Conservation (phyloP, 257 asterid species). For the Scutellaria barbata region DNA sequence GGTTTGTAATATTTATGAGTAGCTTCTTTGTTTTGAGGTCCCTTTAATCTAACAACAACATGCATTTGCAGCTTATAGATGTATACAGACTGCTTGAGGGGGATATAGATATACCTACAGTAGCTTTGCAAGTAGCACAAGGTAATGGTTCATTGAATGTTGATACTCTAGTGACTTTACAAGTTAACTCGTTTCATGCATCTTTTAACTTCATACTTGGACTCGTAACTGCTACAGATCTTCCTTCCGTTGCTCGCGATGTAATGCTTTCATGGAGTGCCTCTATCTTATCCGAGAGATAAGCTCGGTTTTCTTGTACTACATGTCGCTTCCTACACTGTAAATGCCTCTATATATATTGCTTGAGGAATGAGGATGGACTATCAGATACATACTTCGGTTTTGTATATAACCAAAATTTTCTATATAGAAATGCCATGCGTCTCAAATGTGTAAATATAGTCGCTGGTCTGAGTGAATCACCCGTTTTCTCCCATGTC, state of each 20-base stretch:
- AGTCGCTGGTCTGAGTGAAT: not conserved
- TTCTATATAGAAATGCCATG: constrained; percentile 24
- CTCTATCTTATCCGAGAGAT: constrained; percentile 72
- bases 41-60: constrained; percentile 32
- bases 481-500: not conserved
- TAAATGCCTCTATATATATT: constrained; percentile 3
- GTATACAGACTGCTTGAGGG: constrained; percentile 90
- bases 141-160: constrained; percentile 52
- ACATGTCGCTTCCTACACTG: not conserved
- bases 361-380: not conserved
- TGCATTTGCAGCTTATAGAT: constrained; percentile 71
- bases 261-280: constrained; percentile 90
- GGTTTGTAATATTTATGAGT: constrained; percentile 48
- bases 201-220: constrained; percentile 21
- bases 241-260: constrained; percentile 95
- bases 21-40: constrained; percentile 8
- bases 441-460: constrained; percentile 7
- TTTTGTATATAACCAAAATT: constrained; percentile 32
- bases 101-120: constrained; percentile 78
- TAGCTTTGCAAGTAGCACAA: constrained; percentile 84
- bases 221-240: constrained; percentile 54
- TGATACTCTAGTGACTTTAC: constrained; percentile 5
- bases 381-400: too few species aligned
- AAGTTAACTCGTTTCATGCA: constrained; percentile 3
- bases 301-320: constrained; percentile 12